These are phyloP conservation scores for Sporothrix humicola DNA, from an alignment of 2,329 filamentous ascomycete species.

Conservation along the genomic window DNA sequence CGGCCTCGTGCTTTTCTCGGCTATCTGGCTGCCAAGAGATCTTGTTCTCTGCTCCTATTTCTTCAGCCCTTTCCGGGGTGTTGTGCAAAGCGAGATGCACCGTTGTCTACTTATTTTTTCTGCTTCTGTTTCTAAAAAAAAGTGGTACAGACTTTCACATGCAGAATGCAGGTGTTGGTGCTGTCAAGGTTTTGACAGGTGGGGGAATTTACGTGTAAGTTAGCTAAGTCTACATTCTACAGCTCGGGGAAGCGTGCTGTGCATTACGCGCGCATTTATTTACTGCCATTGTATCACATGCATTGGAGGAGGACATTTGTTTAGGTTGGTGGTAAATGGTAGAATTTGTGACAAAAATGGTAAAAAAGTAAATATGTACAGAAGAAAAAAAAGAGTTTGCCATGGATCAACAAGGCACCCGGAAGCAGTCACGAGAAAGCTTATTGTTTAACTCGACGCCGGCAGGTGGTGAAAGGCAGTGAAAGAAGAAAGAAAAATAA, in stretches of 20 bases:
- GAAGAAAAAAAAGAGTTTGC: slow-evolving; percentile 3
- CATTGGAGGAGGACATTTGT: background rate
- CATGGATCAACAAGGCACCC: slow-evolving; percentile 7
- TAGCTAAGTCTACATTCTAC: background rate
- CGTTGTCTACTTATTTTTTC: no score
- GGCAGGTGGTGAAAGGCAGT: slow-evolving; percentile 4
- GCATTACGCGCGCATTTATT: background rate
- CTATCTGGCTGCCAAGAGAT: background rate
- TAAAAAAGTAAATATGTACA: slow-evolving; percentile 20
- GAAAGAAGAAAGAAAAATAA: background rate
- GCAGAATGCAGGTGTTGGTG: background rate
- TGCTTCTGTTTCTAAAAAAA: no score
- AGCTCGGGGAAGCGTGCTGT: background rate
- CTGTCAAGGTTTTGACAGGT: background rate
- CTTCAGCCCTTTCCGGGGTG: background rate
- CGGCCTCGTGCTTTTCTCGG: background rate
- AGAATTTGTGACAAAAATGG: background rate
- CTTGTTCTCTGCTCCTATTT: background rate
- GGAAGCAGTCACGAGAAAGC: slow-evolving; percentile 25
- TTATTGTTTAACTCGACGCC: background rate
- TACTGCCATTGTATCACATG: background rate
- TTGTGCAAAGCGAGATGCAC: background rate
- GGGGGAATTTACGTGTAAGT: background rate
- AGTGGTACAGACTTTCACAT: no score
- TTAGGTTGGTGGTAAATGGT: background rate